Percentiles rank a stretch among this genome's conserved stretches.
Conservation (phyloP, 2,329 filamentous ascomycete genomes). For the Exophiala lecanii-corni region DNA sequence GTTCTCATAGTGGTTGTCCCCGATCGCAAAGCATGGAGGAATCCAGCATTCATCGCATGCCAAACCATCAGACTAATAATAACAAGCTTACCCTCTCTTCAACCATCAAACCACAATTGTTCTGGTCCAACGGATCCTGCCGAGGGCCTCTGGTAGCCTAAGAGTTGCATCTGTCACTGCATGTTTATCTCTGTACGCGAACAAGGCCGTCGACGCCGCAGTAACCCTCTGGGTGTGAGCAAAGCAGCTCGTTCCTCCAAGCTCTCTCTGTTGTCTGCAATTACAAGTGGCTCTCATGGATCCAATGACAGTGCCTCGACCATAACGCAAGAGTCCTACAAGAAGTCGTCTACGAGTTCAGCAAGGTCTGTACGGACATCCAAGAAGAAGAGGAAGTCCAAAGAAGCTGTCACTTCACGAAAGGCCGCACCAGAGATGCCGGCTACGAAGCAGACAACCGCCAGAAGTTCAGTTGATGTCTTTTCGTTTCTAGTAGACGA, state of each 20-base stretch:
- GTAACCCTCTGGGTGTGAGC: conserved; percentile 20
- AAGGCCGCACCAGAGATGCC: conserved; percentile 3
- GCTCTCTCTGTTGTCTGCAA: conserved; percentile 25
- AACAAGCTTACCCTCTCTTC: too few relatives aligned
- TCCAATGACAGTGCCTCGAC: conserved; percentile 25
- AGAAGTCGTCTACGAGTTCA: conserved; percentile 15
- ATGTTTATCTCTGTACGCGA: conserved; percentile 23
- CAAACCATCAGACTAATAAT: too few relatives aligned
- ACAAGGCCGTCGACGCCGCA: conserved; percentile 24
- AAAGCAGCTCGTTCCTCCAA: conserved; percentile 25
- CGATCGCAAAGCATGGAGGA: too few relatives aligned
- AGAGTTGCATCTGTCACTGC: conserved; percentile 8
- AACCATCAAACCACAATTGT: too few relatives aligned
- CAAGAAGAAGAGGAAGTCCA: conserved; percentile 8
- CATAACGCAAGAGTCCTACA: conserved; percentile 26
- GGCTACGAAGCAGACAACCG: neutral
- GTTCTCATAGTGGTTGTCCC: too few relatives aligned
- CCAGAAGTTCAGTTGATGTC: conserved; percentile 22
- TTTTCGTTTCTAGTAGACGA: conserved; percentile 22
- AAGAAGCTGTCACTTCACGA: conserved; percentile 3
- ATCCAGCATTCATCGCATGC: too few relatives aligned
- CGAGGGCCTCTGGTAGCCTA: too few relatives aligned
- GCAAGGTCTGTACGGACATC: conserved; percentile 13
- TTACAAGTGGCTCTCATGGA: conserved; percentile 23
- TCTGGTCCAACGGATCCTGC: too few relatives aligned